Conservation (phyloP, 768 basidiomycete species). For the Tubosaeta sp. region DNA sequence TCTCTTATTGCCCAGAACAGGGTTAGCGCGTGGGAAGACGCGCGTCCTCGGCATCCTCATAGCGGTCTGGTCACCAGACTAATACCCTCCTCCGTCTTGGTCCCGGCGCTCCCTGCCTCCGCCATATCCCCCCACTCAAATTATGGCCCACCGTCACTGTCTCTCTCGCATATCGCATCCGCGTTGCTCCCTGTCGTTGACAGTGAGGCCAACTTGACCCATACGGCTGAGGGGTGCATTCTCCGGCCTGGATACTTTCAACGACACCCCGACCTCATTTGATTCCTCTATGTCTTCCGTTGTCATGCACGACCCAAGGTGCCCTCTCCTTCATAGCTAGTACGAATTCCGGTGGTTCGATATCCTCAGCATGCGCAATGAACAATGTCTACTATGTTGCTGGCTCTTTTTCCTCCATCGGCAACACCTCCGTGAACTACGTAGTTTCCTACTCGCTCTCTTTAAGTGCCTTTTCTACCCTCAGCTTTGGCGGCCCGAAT, state of each 20-base stretch:
- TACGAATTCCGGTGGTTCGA: conserved; percentile 75
- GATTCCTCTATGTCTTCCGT: conserved; percentile 67
- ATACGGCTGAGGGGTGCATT: conserved; percentile 89
- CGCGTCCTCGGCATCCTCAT: too few species aligned
- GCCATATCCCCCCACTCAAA: too few species aligned
- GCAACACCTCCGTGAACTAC: conserved; percentile 56
- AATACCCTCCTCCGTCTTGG: too few species aligned
- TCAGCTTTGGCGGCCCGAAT: conserved; percentile 69
- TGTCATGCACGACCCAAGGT: conserved; percentile 63
- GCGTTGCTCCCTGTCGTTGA: conserved; percentile 57
- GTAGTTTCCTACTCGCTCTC: conserved; percentile 71
- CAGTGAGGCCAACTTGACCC: conserved; percentile 82
- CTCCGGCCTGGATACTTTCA: conserved; percentile 76
- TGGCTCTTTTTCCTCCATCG: conserved; percentile 77
- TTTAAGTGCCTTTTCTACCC: conserved; percentile 51
- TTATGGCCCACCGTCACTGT: conserved; percentile 23
- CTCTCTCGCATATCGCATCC: conserved; percentile 14
- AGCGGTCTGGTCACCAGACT: too few species aligned
- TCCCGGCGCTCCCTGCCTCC: too few species aligned
- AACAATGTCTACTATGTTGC: conserved; percentile 71
- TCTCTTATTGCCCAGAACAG: too few species aligned
- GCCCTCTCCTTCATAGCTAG: conserved; percentile 65
- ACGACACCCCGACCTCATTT: conserved; percentile 52
- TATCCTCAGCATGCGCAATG: conserved; percentile 70
- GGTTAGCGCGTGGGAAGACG: too few species aligned